Evolutionary conservation across 2,329 filamentous ascomycete genomes (phyloP).

Genomic region (Exophiala alcalophila): DNA sequence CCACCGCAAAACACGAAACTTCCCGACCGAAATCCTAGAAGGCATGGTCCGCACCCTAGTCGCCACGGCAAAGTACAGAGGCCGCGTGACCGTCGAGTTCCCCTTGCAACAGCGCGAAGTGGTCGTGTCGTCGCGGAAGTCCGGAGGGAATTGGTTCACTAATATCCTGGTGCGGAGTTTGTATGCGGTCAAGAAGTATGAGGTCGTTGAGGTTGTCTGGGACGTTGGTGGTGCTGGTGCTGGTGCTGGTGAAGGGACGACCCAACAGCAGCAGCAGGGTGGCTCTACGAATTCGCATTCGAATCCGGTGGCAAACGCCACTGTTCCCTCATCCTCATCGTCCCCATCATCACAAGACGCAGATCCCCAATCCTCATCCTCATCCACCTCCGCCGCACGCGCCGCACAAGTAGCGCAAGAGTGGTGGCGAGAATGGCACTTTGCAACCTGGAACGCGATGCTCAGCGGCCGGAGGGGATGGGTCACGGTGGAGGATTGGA

Average conservation of each 20-base stretch:
- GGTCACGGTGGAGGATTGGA: conserved; percentile 25
- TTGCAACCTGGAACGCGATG: conserved; percentile 26
- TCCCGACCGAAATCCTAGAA: conserved; percentile 27
- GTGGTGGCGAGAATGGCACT: conserved; percentile 33
- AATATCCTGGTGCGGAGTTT: conserved; percentile 29
- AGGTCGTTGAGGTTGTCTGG: conserved; percentile 31
- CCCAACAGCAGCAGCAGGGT: not conserved
- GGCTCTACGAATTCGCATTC: not conserved
- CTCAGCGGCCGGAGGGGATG: conserved; percentile 14
- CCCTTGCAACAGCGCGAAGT: conserved; percentile 28
- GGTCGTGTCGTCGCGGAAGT: conserved; percentile 27
- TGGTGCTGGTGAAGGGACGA: conserved; percentile 1
- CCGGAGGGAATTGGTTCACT: conserved; percentile 30
- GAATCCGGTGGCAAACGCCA: no score
- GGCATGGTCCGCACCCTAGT: conserved; percentile 32
- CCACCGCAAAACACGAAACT: conserved; percentile 13
- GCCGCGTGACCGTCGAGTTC: conserved; percentile 30
- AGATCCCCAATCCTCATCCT: not conserved
- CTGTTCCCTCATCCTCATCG: not conserved
- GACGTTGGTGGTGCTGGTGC: conserved; percentile 21
- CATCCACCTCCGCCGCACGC: conserved; percentile 1
- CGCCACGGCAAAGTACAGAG: conserved; percentile 31
- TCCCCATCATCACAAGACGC: not conserved
- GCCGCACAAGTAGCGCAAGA: conserved; percentile 23
- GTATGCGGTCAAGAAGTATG: conserved; percentile 30